Evolutionary conservation across 2,329 filamentous ascomycete genomes (phyloP).

Genomic region (Claviceps humidiphila): DNA sequence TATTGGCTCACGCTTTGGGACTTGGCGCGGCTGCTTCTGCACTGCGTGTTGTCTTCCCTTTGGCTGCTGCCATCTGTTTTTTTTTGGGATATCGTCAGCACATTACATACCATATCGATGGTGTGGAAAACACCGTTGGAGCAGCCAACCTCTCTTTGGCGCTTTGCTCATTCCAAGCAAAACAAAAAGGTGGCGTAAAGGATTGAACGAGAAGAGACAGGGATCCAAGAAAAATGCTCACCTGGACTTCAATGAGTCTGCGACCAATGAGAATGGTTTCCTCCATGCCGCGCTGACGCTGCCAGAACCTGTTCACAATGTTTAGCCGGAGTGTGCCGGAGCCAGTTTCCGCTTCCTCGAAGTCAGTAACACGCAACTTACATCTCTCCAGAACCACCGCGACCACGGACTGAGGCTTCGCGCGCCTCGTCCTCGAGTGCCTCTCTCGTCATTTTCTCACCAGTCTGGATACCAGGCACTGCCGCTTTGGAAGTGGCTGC

Average conservation of each 20-base stretch:
- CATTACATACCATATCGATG: not conserved
- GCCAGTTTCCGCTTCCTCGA: not conserved
- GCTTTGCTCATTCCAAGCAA: too few relatives aligned
- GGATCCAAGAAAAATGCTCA: slow-evolving; percentile 5
- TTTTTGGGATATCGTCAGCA: not conserved
- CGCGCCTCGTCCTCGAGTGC: slow-evolving; percentile 52
- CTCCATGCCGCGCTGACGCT: slow-evolving; percentile 42
- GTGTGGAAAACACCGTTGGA: not conserved
- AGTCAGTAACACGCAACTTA: slow-evolving; percentile 17
- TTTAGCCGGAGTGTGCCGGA: not conserved
- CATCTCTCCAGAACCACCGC: slow-evolving; percentile 38
- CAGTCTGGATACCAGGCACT: slow-evolving; percentile 33
- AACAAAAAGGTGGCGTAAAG: too few relatives aligned
- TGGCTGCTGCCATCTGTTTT: not conserved
- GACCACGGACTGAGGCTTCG: slow-evolving; percentile 32
- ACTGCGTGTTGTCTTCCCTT: not conserved
- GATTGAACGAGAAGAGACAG: not conserved
- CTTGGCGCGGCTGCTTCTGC: not conserved
- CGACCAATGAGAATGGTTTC: slow-evolving; percentile 46
- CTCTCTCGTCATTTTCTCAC: slow-evolving; percentile 50
- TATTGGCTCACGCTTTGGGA: not conserved
- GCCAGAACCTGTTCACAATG: slow-evolving; percentile 40
- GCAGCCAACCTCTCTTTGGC: too few relatives aligned
- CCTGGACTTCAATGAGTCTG: slow-evolving; percentile 37
- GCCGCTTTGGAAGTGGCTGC: slow-evolving; percentile 36